These are phyloP conservation scores for Drechslerella coelobrocha DNA, from an alignment of 2,329 filamentous ascomycete species.

Conservation along the genomic window DNA sequence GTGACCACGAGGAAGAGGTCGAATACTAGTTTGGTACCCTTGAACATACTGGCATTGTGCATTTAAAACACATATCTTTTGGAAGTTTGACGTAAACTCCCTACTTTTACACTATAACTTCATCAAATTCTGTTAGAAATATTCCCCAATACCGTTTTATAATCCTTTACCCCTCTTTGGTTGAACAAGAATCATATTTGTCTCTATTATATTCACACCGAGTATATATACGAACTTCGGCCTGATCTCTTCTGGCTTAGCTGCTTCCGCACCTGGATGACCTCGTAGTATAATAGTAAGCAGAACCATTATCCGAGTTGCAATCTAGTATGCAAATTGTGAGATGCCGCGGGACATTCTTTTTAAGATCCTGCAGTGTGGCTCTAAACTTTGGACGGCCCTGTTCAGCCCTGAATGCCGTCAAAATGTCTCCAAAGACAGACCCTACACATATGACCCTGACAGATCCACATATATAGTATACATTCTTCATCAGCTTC, in stretches of 20 bases:
- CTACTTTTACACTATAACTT: not conserved
- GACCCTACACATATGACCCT: too few species aligned
- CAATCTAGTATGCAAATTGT: too few species aligned
- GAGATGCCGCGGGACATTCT: too few species aligned
- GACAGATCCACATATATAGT: not conserved
- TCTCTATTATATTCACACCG: conserved; percentile 1
- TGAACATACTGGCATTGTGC: conserved; percentile 1
- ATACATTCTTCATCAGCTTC: conserved; percentile 31
- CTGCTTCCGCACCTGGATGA: not conserved
- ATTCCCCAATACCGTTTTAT: conserved; percentile 8
- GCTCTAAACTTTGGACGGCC: too few species aligned
- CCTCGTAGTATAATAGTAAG: not conserved
- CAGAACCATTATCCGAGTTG: too few species aligned
- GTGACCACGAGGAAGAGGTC: conserved; percentile 69
- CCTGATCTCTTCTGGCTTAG: not conserved
- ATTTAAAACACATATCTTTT: conserved; percentile 1
- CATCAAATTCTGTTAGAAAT: not conserved
- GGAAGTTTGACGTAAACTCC: conserved; percentile 11
- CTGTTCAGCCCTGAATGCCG: not conserved
- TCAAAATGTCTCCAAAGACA: not conserved
- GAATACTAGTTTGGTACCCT: conserved; percentile 32
- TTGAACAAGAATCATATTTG: conserved; percentile 5
- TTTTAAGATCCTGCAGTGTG: too few species aligned
- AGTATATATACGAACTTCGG: not conserved
- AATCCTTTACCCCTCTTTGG: not conserved